Evolutionary conservation across 352 stramenopile species (phyloP), one percentile per base, ranked within the genome.

Genomic region (Elongisporangium undulatum): DNA sequence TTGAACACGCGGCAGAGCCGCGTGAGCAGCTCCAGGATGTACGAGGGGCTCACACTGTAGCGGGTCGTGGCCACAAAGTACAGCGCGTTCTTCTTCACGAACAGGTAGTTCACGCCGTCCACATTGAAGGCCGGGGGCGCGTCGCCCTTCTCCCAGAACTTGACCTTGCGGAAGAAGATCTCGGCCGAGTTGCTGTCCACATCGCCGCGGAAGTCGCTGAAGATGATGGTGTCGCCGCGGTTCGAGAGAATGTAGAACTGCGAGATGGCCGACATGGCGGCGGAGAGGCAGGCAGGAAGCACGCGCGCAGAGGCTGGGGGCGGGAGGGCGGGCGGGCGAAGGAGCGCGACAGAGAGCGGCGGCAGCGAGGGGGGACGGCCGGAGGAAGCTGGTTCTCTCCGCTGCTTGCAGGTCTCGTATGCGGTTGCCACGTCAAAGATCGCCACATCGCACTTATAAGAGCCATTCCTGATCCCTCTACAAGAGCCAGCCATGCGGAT

Each of bases 211-310:
- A 98, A 99, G 66, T 98, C 92, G 67, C 95, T 98, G 58, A 92
- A 96, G 74, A 99, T 98, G 74, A 99, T 98, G 24, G 96, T 98
- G 81, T 99, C 97, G 56, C 97, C 97, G 50, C 97, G 85, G 50
- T 96, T 98, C 56, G 94, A 98, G 41, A 99, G 81, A 62, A 99
- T 98, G 82, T 99, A 99, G 80, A 99, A 99, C 76, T 99, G 97
- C 50, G 93, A 98, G 68, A 99, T 98, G 23, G 68, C 72, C 57
- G 80, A 87, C 68, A 77, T 78, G 61, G 48, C 66, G 50, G 7
- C 21, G 7, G 21, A 4, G 20, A 17, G 13, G 34, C 1, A 17
- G 34, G 34, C 10, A 45, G 10, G 13, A 12, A 45, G 34, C 34
- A 45, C 34, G 34, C 34, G 34, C 34, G 34, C 34, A 45, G 34